These are phyloP conservation scores for Botryosphaeria agaves DNA, from an alignment of 2,329 filamentous ascomycete genomes.

Conservation along the genomic window DNA sequence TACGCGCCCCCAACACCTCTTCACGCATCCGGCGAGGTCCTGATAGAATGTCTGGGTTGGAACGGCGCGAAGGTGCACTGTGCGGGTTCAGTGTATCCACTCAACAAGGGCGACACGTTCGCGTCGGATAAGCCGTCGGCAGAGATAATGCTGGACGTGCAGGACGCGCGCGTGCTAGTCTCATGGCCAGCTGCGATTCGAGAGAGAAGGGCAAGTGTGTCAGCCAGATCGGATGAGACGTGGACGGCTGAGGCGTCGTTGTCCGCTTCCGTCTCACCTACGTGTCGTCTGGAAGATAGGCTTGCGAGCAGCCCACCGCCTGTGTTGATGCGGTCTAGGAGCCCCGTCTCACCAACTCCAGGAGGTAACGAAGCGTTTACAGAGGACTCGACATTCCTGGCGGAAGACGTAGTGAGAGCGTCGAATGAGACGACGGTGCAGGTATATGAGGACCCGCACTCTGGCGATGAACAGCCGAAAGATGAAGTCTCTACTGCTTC, in stretches of 20 bases:
- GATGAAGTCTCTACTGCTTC: background rate
- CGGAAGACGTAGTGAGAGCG: slow-evolving; percentile 21
- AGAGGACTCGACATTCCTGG: slow-evolving; percentile 25
- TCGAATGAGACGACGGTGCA: slow-evolving; percentile 33
- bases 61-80: slow-evolving; percentile 90
- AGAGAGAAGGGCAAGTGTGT: slow-evolving; percentile 30
- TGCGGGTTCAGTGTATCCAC: slow-evolving; percentile 69
- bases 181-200: slow-evolving; percentile 65
- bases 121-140: slow-evolving; percentile 73
- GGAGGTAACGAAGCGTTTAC: slow-evolving; percentile 27
- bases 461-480: slow-evolving; percentile 30
- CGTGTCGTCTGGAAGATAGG: slow-evolving; percentile 21
- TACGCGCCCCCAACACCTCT: slow-evolving; percentile 55
- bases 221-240: slow-evolving; percentile 43
- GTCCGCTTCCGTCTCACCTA: slow-evolving; percentile 33
- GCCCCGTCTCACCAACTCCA: slow-evolving; percentile 60
- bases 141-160: slow-evolving; percentile 90
- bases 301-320: slow-evolving; percentile 43
- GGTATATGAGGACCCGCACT: slow-evolving; percentile 57
- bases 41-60: slow-evolving; percentile 87
- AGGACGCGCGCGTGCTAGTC: slow-evolving; percentile 77
- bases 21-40: slow-evolving; percentile 59
- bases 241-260: too few species aligned
- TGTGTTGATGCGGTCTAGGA: slow-evolving; percentile 46
- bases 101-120: slow-evolving; percentile 78